A percentile compares a stretch with the other conserved stretches of the same genome.
Conservation (phyloP, 345 rosid species). For the Gossypium arboreum region DNA sequence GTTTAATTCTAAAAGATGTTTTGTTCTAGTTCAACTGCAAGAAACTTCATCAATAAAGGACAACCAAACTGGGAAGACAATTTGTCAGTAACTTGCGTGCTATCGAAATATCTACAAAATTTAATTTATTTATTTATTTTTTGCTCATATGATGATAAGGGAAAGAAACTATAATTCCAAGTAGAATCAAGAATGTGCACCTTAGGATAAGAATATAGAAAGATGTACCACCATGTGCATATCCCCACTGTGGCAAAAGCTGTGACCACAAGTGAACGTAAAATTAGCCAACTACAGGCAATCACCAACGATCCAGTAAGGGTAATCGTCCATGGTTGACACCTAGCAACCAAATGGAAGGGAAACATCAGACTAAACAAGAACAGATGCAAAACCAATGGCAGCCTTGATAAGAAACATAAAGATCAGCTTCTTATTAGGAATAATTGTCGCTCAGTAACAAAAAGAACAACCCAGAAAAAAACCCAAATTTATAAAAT, state of each 20-base stretch:
- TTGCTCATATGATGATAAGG: not conserved
- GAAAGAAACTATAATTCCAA: not conserved
- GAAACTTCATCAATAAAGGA: not conserved
- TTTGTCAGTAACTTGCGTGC: not conserved
- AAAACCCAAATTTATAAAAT: not conserved
- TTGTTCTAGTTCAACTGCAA: not conserved
- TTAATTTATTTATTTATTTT: too few relatives aligned
- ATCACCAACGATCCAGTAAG: constrained; percentile 55
- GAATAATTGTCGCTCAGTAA: not conserved
- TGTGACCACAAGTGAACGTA: constrained; percentile 59
- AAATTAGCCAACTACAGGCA: constrained; percentile 64
- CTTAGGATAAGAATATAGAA: constrained; percentile 86
- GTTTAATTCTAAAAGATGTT: not conserved
- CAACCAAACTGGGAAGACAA: not conserved
- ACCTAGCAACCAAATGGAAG: constrained; percentile 40
- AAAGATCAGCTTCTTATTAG: not conserved
- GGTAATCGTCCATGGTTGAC: constrained; percentile 94
- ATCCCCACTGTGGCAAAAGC: constrained; percentile 37
- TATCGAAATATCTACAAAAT: constrained; percentile 23
- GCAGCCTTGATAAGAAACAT: not conserved
- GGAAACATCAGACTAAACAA: constrained; percentile 8
- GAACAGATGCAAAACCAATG: not conserved
- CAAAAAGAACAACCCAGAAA: not conserved
- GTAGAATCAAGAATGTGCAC: constrained; percentile 24
- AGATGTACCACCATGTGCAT: constrained; percentile 82